Evolutionary conservation across 495 filamentous ascomycete genomes (phyloP), one percentile per base, ranked within the genome.

Genomic region (Hypoxylon crocopeplum): DNA sequence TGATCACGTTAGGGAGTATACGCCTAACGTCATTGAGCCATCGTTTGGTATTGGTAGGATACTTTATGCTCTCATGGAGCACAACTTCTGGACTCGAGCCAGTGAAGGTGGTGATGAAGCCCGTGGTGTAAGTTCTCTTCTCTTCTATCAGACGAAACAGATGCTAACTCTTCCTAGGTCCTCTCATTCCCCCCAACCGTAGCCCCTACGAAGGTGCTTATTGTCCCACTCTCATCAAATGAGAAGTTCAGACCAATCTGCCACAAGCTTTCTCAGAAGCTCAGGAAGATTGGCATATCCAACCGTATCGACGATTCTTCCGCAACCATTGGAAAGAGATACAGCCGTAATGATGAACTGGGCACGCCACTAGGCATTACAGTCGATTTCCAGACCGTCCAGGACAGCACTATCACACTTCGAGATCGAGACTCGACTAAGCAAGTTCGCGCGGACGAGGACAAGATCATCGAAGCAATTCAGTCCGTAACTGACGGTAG

Each of bases 181-280:
- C 80, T 92, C 45, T 92, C 89, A 3, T 89, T 92, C 79, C 87
- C 86, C 12, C 88, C 88, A 1, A 76, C 77, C 1, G 78, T 91
- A 20, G 88, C 89, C 5, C 89, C 89, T 1, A 90, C 86, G 16
- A 92, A 91, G 74, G 85, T 91, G 39, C 82, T 92, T 44, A 81
- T 92, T 39, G 87, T 90, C 2, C 88, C 89, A 11, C 77, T 92
- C 19, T 88, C 86, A 25, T 74, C 72, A 11, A 82, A 89, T 67
- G 63, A 78, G 29, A 76, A 77, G 40, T 92, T 92, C 69, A 74
- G 72, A 37, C 83, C 87, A 1, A 71, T 82, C 8, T 69, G 88
- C 42, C 71, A 77, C 16, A 67, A 78, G 22, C 72, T 92, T 21
- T 81, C 80, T 7, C 75, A 82, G 61, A 82, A 80, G 60, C 84